Conservation (phyloP, 352 stramenopile genomes). For the Globisporangium mamillatum region DNA sequence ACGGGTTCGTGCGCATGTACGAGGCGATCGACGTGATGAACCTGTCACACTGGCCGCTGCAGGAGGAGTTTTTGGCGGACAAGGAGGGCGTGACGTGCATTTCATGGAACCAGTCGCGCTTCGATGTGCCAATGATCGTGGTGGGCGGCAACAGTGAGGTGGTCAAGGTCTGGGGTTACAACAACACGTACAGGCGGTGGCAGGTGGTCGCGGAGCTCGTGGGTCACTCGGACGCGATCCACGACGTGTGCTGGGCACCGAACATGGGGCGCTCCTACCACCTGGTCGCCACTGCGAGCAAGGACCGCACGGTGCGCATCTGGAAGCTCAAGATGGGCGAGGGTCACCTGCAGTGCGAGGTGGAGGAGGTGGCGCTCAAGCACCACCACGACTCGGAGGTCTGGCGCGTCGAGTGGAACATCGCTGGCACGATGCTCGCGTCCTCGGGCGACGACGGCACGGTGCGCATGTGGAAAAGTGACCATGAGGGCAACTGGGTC, state of each 20-base stretch:
- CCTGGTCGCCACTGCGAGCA: slow-evolving; percentile 91
- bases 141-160: slow-evolving; percentile 89
- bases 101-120: slow-evolving; percentile 93
- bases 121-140: slow-evolving; percentile 94
- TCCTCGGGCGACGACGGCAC: slow-evolving; percentile 93
- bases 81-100: slow-evolving; percentile 89
- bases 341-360: slow-evolving; percentile 60
- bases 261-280: slow-evolving; percentile 94
- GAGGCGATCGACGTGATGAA: slow-evolving; percentile 96
- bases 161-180: slow-evolving; percentile 91
- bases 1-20: slow-evolving; percentile 95
- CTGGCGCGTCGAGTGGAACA: slow-evolving; percentile 96
- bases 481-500: slow-evolving; percentile 90
- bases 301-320: slow-evolving; percentile 88
- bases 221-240: slow-evolving; percentile 86
- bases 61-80: slow-evolving; percentile 83
- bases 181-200: slow-evolving; percentile 85
- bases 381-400: slow-evolving; percentile 89
- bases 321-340: slow-evolving; percentile 81
- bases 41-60: slow-evolving; percentile 92
- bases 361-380: slow-evolving; percentile 74
- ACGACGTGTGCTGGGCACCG: slow-evolving; percentile 95
- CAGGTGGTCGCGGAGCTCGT: slow-evolving; percentile 79
- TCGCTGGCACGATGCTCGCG: slow-evolving; percentile 95
- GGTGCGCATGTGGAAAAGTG: slow-evolving; percentile 94